Conservation (phyloP, 352 stramenopile species). For the Phytophthora tubulina region DNA sequence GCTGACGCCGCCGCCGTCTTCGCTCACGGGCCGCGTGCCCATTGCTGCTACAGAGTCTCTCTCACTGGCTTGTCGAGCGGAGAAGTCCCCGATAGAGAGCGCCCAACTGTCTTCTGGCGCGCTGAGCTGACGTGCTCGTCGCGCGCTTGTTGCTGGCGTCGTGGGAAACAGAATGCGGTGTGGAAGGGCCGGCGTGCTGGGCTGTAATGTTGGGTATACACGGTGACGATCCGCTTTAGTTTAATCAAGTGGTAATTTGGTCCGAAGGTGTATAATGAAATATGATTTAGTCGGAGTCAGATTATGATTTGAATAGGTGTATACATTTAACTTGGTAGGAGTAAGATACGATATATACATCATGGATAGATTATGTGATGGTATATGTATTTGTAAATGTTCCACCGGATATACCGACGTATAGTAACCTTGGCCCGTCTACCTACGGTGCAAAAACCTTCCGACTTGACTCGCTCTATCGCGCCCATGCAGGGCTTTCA, state of each 20-base stretch:
- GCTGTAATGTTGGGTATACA: constrained; percentile 1
- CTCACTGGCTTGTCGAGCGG: constrained; percentile 10
- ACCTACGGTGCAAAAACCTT: constrained; percentile 17
- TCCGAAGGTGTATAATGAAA: background rate
- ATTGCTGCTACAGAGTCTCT: constrained; percentile 23
- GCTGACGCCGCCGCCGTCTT: constrained; percentile 30
- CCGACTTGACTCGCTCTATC: constrained; percentile 26
- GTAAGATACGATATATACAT: background rate
- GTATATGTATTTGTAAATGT: background rate
- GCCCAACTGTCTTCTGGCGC: constrained; percentile 21
- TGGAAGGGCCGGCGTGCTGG: background rate
- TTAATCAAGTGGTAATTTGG: background rate
- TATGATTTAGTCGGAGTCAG: background rate
- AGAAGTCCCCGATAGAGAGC: constrained; percentile 2
- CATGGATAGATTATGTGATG: background rate
- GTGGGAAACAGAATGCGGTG: constrained; percentile 34
- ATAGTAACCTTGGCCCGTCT: constrained; percentile 7
- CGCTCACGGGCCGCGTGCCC: constrained; percentile 38
- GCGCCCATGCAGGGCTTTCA: background rate
- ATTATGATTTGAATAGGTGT: background rate
- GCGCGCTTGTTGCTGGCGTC: constrained; percentile 18
- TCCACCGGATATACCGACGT: background rate
- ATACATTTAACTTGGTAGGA: background rate
- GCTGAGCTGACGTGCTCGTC: constrained; percentile 24
- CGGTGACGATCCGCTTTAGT: background rate